phyloP scores from a whole-genome alignment of 352 stramenopile genomes.

The Phytophthora crassamura region DNA sequence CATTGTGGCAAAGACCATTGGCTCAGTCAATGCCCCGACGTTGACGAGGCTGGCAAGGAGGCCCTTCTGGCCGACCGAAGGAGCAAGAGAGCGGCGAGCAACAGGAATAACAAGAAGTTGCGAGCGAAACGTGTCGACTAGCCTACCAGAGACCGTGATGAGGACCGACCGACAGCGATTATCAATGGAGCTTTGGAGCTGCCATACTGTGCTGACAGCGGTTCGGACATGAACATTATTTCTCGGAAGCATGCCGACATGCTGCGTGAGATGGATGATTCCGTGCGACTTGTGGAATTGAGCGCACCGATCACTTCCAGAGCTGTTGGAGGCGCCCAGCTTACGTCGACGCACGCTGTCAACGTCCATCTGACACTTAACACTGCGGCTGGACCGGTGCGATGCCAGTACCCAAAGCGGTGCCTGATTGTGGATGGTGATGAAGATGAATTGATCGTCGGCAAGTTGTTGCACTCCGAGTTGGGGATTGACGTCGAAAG shows the following conservation, averaged over 20 bases:
- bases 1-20: slow-evolving; percentile 24
- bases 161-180: background rate
- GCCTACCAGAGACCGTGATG: background rate
- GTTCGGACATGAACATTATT: slow-evolving; percentile 20
- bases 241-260: slow-evolving; percentile 6
- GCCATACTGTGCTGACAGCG: slow-evolving; percentile 23
- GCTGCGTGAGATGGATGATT: background rate
- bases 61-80: slow-evolving; percentile 5
- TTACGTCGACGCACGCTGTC: background rate
- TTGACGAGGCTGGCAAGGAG: slow-evolving; percentile 15
- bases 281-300: background rate
- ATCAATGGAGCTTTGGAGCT: slow-evolving; percentile 4
- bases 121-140: slow-evolving; percentile 1
- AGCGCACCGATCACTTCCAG: background rate
- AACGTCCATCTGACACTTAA: slow-evolving; percentile 1
- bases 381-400: slow-evolving; percentile 4
- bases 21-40: slow-evolving; percentile 16
- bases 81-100: background rate
- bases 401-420: background rate
- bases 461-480: background rate
- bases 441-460: slow-evolving; percentile 12
- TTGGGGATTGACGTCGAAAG: slow-evolving; percentile 8
- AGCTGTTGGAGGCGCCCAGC: background rate
- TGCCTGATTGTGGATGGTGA: slow-evolving; percentile 6
- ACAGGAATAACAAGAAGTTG: background rate